Evolutionary conservation across 768 basidiomycete genomes (phyloP).

Genomic region (Pleurotus djamor): DNA sequence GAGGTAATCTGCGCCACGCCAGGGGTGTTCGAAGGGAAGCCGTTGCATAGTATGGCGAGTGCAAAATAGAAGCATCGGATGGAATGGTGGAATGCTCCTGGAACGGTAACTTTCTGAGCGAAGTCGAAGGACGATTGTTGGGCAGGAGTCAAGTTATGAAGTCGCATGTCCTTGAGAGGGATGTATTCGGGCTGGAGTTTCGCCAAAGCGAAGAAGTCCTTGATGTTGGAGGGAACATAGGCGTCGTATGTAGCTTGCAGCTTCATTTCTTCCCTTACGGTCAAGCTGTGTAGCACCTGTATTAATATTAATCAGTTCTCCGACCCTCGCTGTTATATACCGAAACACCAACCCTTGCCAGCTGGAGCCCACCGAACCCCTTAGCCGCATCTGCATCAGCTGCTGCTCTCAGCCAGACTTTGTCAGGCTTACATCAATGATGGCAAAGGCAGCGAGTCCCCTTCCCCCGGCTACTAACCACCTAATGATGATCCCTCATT

Average conservation of each 20-base stretch:
- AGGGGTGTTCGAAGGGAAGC: constrained; percentile 14
- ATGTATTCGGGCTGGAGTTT: constrained; percentile 10
- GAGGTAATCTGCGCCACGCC: constrained; percentile 13
- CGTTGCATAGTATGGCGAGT: constrained; percentile 12
- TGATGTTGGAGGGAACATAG: constrained; percentile 11
- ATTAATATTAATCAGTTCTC: too few species aligned
- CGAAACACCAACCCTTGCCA: too few species aligned
- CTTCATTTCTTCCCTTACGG: neutral
- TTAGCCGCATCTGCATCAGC: too few species aligned
- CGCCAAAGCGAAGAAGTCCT: constrained; percentile 10
- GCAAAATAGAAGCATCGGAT: constrained; percentile 15
- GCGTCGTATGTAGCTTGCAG: constrained; percentile 13
- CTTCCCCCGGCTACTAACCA: too few species aligned
- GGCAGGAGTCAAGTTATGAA: constrained; percentile 3
- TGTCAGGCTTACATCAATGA: neutral
- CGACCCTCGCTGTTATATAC: too few species aligned
- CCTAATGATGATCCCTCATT: too few species aligned
- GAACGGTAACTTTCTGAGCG: constrained; percentile 10
- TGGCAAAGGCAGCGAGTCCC: neutral
- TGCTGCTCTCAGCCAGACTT: too few species aligned
- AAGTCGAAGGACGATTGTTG: constrained; percentile 12
- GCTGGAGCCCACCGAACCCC: too few species aligned
- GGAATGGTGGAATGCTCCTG: constrained; percentile 11
- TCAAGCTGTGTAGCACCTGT: too few species aligned
- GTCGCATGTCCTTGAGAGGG: constrained; percentile 5